A percentile compares a stretch with the other conserved stretches of the same genome.
phyloP scores from a whole-genome alignment of 1,284 basidiomycete genomes.

The Gomphus sp. region DNA sequence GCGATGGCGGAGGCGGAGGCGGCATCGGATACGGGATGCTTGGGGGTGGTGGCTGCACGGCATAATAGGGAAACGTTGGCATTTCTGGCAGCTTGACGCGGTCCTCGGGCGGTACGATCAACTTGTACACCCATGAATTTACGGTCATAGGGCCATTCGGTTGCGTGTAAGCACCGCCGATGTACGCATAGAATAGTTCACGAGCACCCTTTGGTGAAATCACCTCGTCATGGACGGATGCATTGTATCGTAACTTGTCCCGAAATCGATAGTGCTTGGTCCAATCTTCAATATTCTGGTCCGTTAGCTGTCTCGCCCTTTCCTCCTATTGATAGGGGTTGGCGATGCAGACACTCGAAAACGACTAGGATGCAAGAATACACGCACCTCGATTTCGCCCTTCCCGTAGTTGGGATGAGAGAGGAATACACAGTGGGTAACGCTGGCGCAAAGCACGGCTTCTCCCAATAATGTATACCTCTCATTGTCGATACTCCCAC shows the following conservation, averaged over 20 bases:
- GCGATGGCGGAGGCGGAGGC: conserved; percentile 21
- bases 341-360: conserved; percentile 11
- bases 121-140: conserved; percentile 47
- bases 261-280: conserved; percentile 45
- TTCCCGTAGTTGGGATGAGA: conserved; percentile 43
- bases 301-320: conserved; percentile 28
- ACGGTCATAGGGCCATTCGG: conserved; percentile 38
- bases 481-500: conserved; percentile 35
- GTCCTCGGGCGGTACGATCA: conserved; percentile 30
- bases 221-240: conserved; percentile 31
- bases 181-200: conserved; percentile 53
- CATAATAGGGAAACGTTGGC: background rate
- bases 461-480: conserved; percentile 47
- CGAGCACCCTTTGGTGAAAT: conserved; percentile 42
- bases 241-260: conserved; percentile 47
- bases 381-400: conserved; percentile 46
- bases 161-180: conserved; percentile 53
- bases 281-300: conserved; percentile 47
- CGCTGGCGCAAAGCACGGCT: conserved; percentile 38
- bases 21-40: conserved; percentile 18
- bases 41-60: conserved; percentile 9
- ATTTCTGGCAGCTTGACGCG: background rate
- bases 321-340: conserved; percentile 24
- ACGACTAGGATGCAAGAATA: conserved; percentile 1
- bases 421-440: conserved; percentile 42